Percentiles rank a stretch among this genome's conserved stretches.
phyloP scores from a whole-genome alignment of 2,329 filamentous ascomycete genomes.

The Fusarium albidum region DNA sequence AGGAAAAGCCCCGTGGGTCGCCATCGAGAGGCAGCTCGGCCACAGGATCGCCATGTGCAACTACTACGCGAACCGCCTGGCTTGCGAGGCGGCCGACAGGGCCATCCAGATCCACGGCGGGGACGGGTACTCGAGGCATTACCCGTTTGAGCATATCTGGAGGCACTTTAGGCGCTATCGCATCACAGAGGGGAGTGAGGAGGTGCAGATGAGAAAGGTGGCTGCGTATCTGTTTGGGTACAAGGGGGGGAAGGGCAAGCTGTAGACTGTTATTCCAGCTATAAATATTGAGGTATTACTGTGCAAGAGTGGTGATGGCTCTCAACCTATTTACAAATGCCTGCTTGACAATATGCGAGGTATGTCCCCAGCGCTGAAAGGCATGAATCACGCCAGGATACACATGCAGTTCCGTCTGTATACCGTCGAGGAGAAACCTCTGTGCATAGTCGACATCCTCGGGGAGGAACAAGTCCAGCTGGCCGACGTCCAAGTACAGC shows the following conservation, averaged over 20 bases:
- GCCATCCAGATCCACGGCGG: conserved; percentile 30
- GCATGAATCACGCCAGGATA: conserved; percentile 16
- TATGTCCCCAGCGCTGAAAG: conserved; percentile 6
- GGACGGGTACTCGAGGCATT: conserved; percentile 26
- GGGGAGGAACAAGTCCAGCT: conserved; percentile 7
- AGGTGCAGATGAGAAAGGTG: conserved; percentile 28
- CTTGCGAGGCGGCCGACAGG: conserved; percentile 23
- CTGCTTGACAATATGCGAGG: conserved; percentile 12
- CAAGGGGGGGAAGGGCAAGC: neutral
- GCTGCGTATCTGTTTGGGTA: conserved; percentile 27
- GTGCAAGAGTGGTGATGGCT: no score
- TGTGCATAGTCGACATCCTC: conserved; percentile 8
- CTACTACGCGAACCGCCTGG: conserved; percentile 28
- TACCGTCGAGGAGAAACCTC: conserved; percentile 2
- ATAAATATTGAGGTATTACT: no score
- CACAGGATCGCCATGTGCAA: conserved; percentile 33
- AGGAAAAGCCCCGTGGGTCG: conserved; percentile 17
- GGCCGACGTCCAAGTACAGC: conserved; percentile 8
- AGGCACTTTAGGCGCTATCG: conserved; percentile 26
- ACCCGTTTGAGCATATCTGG: conserved; percentile 31
- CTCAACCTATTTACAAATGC: conserved; percentile 5
- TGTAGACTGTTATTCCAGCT: no score
- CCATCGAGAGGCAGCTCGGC: conserved; percentile 27
- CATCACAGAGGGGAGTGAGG: conserved; percentile 30
- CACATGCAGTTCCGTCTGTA: conserved; percentile 14